These are phyloP conservation scores for Cymodocea nodosa DNA, from an alignment of 116 monocot species.

Conservation along the genomic window DNA sequence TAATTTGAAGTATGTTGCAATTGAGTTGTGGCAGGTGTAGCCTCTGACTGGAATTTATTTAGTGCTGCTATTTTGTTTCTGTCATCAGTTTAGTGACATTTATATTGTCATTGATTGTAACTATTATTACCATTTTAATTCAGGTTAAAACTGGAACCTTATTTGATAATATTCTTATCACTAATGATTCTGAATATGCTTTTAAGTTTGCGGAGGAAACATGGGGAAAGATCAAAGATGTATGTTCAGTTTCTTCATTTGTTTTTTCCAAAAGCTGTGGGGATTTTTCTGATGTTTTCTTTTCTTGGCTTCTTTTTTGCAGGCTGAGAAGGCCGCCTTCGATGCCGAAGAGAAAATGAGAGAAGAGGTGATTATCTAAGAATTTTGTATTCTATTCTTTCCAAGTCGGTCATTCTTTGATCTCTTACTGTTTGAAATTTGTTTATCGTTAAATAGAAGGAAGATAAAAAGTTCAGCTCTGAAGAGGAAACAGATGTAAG, in stretches of 20 bases:
- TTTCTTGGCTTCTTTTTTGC: conserved; percentile 1
- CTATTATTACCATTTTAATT: not conserved
- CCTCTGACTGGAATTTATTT: not conserved
- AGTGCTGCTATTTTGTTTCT: too few relatives aligned
- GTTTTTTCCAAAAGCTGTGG: not conserved
- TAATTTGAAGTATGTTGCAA: conserved; percentile 59
- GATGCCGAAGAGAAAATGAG: conserved; percentile 47
- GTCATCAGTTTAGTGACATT: too few relatives aligned
- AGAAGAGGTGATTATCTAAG: conserved; percentile 24
- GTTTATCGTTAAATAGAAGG: conserved; percentile 16
- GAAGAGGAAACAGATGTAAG: conserved; percentile 37
- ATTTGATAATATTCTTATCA: conserved; percentile 59
- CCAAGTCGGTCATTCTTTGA: not conserved
- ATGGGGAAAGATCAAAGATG: conserved; percentile 50
- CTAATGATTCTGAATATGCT: conserved; percentile 63
- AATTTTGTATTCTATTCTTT: not conserved
- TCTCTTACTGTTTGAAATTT: not conserved
- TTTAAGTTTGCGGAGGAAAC: conserved; percentile 46
- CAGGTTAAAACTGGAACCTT: conserved; percentile 71
- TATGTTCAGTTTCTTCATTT: conserved; percentile 5
- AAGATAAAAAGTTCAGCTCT: conserved; percentile 21
- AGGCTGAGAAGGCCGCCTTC: conserved; percentile 67
- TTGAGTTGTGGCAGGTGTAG: conserved; percentile 85
- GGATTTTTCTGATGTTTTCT: not conserved
- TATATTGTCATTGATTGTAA: too few relatives aligned